Evolutionary conservation across 2,329 filamentous ascomycete species (phyloP), one percentile per base, ranked within the genome.

Genomic region (Domatiomyces globalis): DNA sequence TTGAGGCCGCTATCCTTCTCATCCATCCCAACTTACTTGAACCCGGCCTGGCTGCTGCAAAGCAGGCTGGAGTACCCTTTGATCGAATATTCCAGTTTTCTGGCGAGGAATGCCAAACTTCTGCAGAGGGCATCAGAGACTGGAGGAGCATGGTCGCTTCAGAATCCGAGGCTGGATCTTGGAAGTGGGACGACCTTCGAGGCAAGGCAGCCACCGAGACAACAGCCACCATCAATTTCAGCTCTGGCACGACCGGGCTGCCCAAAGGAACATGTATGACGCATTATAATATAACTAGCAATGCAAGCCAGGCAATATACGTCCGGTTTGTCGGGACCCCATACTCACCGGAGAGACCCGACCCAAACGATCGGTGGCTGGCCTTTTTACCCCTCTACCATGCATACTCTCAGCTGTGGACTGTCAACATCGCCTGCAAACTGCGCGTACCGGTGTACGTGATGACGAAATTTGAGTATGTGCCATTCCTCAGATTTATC

Each of bases 281-380:
- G 22, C 73, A 77, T 55, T 62, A 68, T 53, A 76, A 75, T 54
- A 62, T 76, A 25, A 66, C 75, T 29, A 68, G 74, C 42, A 76
- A 77, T 42, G 1, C 80, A 83, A 63, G 78, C 74, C 56, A 69
- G 82, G 9, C 80, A 81, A 65, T 47, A 5, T 55, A 51, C 49
- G 70, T 87, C 42, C 71, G 75, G 44, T 81, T 87, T 63, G 79
- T 79, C 48, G 79, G 74, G 0, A 80, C 83, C 0, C 71, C 65
- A 18, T 80, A 82, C 59, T 59, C 67, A 9, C 63, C 73, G 66
- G 1, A 69, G 75, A 70, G 61, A 60, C 62, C 73, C 46, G 57
- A n/a, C 8, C 33, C 58, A 63, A 4, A 61, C 63, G 54, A 66
- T 63, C 60, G 66, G 4, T 72, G 71, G 2, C 55, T 75, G 4